phyloP scores from a whole-genome alignment of 2,329 filamentous ascomycete species.

The Colletotrichum navitas region DNA sequence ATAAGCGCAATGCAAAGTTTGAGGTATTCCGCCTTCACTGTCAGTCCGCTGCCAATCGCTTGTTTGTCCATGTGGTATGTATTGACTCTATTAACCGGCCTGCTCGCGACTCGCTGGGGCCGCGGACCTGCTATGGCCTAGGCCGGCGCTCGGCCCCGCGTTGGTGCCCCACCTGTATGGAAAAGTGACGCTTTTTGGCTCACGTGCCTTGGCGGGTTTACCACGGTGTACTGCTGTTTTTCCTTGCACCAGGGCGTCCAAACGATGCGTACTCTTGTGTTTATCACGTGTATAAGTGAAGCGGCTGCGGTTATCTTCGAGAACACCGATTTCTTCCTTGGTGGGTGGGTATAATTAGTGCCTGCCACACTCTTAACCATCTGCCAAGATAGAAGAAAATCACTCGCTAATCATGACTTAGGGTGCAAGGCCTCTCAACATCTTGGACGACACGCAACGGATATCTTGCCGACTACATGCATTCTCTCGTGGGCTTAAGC shows the following conservation, averaged over 20 bases:
- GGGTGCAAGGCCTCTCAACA: not conserved
- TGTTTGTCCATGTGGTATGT: not conserved
- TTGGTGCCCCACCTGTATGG: not conserved
- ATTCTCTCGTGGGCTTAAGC: not conserved
- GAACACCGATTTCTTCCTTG: not conserved
- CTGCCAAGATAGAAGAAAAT: not conserved
- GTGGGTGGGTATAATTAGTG: too few species aligned
- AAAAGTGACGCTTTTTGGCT: constrained; percentile 2
- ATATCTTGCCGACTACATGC: not conserved
- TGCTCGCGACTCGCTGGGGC: not conserved
- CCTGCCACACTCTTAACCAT: too few species aligned
- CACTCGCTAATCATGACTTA: not conserved
- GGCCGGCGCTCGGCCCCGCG: constrained; percentile 20
- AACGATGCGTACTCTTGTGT: not conserved
- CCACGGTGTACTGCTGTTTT: not conserved
- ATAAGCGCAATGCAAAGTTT: constrained; percentile 25
- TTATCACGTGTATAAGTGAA: not conserved
- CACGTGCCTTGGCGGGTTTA: constrained; percentile 7
- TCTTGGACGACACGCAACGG: not conserved
- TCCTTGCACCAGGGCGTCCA: not conserved
- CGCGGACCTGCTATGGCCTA: not conserved
- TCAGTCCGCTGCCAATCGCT: not conserved
- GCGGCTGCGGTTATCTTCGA: not conserved
- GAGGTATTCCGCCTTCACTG: constrained; percentile 17
- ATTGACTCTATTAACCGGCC: not conserved